Evolutionary conservation across 495 filamentous ascomycete species (phyloP).

Genomic region (Penicillium diatomitis): DNA sequence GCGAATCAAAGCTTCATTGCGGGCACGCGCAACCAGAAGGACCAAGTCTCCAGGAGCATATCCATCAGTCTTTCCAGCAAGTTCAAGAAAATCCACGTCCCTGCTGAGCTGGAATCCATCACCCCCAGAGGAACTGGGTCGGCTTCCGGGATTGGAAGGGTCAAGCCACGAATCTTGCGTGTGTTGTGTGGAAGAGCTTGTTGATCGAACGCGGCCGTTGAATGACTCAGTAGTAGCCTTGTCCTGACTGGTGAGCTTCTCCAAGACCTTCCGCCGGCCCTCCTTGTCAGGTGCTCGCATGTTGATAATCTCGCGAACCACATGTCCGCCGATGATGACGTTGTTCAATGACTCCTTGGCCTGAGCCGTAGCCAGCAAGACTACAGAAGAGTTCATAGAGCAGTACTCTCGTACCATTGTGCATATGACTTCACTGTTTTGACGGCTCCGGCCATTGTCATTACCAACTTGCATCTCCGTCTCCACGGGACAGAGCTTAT

Average conservation of each 20-base stretch:
- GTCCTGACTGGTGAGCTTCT: constrained; percentile 47
- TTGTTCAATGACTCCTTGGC: constrained; percentile 82
- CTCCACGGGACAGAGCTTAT: constrained; percentile 83
- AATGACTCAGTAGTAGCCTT: constrained; percentile 28
- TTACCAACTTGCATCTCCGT: constrained; percentile 86
- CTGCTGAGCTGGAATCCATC: constrained; percentile 60
- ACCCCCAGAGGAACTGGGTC: constrained; percentile 37
- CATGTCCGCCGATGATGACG: constrained; percentile 67
- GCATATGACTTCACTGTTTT: constrained; percentile 84
- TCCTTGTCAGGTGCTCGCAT: constrained; percentile 89
- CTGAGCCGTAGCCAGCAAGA: constrained; percentile 84
- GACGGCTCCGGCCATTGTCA: constrained; percentile 83
- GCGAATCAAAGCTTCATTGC: constrained; percentile 84
- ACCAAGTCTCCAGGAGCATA: constrained; percentile 95
- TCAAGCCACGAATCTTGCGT: constrained; percentile 64
- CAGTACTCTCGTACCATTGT: constrained; percentile 77
- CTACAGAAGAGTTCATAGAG: constrained; percentile 61
- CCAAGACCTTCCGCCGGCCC: constrained; percentile 69
- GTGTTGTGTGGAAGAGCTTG: constrained; percentile 36
- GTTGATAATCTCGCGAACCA: constrained; percentile 73
- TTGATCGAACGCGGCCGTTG: constrained; percentile 30
- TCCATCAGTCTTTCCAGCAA: constrained; percentile 88
- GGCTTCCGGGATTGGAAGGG: constrained; percentile 41
- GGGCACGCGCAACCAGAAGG: constrained; percentile 74
- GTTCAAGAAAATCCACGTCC: constrained; percentile 82